Conservation (phyloP, 495 filamentous ascomycete species). For the Mytilinidion resinicola region DNA sequence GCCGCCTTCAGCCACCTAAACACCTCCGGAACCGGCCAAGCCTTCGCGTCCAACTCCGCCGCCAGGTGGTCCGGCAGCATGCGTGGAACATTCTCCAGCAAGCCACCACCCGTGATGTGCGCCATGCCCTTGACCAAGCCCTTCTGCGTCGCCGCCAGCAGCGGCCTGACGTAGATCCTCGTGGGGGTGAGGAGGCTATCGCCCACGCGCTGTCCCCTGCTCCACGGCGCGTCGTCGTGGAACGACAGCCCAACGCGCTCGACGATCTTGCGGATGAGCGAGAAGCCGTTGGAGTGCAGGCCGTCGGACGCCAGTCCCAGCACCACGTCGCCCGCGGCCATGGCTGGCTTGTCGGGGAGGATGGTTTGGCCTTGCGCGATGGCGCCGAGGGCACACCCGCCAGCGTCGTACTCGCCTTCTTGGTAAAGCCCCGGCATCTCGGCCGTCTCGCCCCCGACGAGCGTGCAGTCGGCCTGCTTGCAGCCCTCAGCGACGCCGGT, state of each 20-base stretch:
- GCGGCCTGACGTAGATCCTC: slow-evolving; percentile 40
- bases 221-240: slow-evolving; percentile 68
- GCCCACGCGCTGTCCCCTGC: slow-evolving; percentile 49
- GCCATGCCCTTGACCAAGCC: slow-evolving; percentile 75
- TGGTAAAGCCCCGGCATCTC: slow-evolving; percentile 95
- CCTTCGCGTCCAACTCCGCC: slow-evolving; percentile 65
- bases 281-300: slow-evolving; percentile 92
- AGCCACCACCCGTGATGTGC: slow-evolving; percentile 92
- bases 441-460: slow-evolving; percentile 92
- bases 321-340: slow-evolving; percentile 75
- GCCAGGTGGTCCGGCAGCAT: slow-evolving; percentile 75
- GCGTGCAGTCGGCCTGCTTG: slow-evolving; percentile 70
- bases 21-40: slow-evolving; percentile 67
- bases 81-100: slow-evolving; percentile 86
- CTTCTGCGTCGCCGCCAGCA: slow-evolving; percentile 46
- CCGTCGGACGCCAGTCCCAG: slow-evolving; percentile 78
- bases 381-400: slow-evolving; percentile 79
- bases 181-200: slow-evolving; percentile 60
- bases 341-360: slow-evolving; percentile 67
- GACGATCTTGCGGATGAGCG: slow-evolving; percentile 81
- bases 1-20: slow-evolving; percentile 77
- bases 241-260: slow-evolving; percentile 63
- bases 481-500: slow-evolving; percentile 84
- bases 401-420: slow-evolving; percentile 79
- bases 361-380: slow-evolving; percentile 57